Evolutionary conservation across 331 rosid species (phyloP), one percentile per base, ranked within the genome.

Genomic region (Pyracantha coccinea): DNA sequence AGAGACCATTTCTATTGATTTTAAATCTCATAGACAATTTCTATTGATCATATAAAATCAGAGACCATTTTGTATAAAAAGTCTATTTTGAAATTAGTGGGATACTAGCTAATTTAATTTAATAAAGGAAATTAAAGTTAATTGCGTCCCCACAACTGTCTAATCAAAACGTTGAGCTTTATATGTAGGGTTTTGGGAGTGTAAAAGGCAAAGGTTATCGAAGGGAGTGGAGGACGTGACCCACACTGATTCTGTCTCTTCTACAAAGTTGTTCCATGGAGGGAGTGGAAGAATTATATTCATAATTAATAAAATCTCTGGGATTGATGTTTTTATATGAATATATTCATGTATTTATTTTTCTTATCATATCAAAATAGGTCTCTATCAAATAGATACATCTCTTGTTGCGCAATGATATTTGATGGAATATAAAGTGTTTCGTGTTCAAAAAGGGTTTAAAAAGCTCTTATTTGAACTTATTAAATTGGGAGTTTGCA

Each of bases 391-490:
- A 21, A 57, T 4, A 57, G 63, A 57, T 57, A 57, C 19, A 52
- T 52, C 57, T 19, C 57, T 52, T 52, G 83, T 74, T 66, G 52
- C 83, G 57, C 69, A 71, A 83, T 78, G 83, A 87, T 82, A 66
- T 57, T 60, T 79, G 85, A 82, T 82, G 88, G 87, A 71, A 88
- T 67, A 69, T 77, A 78, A 86, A 84, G 86, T 78, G 73, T 70
- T 58, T 64, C 64, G 75, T 73, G 79, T 55, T 83, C 20, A 65
- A 77, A 85, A 87, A 75, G 75, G 74, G 54, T 32, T 69, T 71
- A 72, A 85, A 88, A 90, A 86, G 90, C 85, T 80, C 88, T 78
- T 62, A 33, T 87, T 88, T 83, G 86, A 90, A 83, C 84, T 79
- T 83, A 86, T 85, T 80, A 78, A 74, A 62, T 72, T 74, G 80